These are phyloP conservation scores for Lophiostoma macrostomum DNA, from an alignment of 495 filamentous ascomycete genomes.

Conservation along the genomic window DNA sequence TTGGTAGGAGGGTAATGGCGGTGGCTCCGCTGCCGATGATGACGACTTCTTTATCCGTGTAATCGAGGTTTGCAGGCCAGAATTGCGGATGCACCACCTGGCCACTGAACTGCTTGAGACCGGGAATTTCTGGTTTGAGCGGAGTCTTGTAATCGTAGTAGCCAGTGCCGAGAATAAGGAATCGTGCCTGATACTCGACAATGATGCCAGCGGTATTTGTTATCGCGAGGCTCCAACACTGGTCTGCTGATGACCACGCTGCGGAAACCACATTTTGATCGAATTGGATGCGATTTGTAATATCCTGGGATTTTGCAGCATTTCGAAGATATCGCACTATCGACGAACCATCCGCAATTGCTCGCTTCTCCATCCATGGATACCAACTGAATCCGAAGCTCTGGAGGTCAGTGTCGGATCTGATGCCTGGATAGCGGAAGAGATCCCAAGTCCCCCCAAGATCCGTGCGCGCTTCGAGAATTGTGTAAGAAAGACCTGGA, in stretches of 20 bases:
- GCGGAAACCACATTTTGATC: too few species aligned
- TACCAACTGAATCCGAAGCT: conserved; percentile 25
- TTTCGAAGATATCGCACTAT: too few species aligned
- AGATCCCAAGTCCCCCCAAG: conserved; percentile 28
- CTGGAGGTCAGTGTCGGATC: conserved; percentile 25
- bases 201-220: too few species aligned
- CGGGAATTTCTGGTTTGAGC: too few species aligned
- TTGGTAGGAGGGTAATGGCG: conserved; percentile 23
- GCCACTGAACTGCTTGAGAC: too few species aligned
- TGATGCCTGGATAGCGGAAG: conserved; percentile 21
- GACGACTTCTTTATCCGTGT: conserved; percentile 18
- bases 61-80: conserved; percentile 13
- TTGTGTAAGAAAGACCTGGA: conserved; percentile 41
- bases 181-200: conserved; percentile 2
- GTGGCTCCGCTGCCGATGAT: conserved; percentile 28
- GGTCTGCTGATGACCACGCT: too few species aligned
- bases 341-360: too few species aligned
- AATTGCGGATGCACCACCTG: too few species aligned
- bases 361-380: too few species aligned
- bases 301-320: too few species aligned
- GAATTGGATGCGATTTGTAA: too few species aligned
- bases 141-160: conserved; percentile 27
- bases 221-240: too few species aligned
- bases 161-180: conserved; percentile 16
- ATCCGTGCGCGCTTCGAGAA: conserved; percentile 24